phyloP scores from a whole-genome alignment of 1,284 basidiomycete genomes.

The Papiliotrema fonsecae region DNA sequence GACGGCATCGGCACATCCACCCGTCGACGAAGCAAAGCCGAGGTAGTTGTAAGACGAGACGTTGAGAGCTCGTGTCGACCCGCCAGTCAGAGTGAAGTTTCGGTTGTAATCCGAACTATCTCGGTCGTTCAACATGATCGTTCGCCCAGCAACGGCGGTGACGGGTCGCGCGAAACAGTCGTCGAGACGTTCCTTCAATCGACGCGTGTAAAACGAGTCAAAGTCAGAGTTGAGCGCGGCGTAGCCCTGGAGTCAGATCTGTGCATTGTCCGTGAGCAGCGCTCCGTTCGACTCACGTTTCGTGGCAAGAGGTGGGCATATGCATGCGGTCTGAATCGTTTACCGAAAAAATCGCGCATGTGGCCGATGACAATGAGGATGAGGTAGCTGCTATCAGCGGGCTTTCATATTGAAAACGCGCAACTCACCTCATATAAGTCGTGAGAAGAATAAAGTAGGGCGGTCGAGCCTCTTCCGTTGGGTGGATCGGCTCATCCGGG shows the following conservation, averaged over 20 bases:
- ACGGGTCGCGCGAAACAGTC: slow-evolving; percentile 93
- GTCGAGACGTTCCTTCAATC: slow-evolving; percentile 88
- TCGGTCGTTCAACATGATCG: slow-evolving; percentile 82
- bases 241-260: slow-evolving; percentile 62
- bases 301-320: slow-evolving; percentile 79
- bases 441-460: slow-evolving; percentile 85
- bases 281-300: slow-evolving; percentile 56
- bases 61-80: slow-evolving; percentile 82
- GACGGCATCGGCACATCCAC: slow-evolving; percentile 89
- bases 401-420: neutral
- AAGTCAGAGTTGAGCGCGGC: slow-evolving; percentile 97
- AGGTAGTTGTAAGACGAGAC: slow-evolving; percentile 99
- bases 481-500: slow-evolving; percentile 51
- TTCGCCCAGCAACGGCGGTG: slow-evolving; percentile 92
- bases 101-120: slow-evolving; percentile 75
- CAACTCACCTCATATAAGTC: slow-evolving; percentile 64
- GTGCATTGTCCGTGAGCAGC: neutral
- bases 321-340: slow-evolving; percentile 64
- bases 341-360: slow-evolving; percentile 91
- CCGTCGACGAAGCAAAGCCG: slow-evolving; percentile 90
- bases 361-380: slow-evolving; percentile 86
- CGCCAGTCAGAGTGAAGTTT: slow-evolving; percentile 73
- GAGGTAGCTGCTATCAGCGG: slow-evolving; percentile 58
- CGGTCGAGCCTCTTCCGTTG: slow-evolving; percentile 63
- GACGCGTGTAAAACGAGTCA: slow-evolving; percentile 97